Percentiles rank a stretch among this genome's conserved stretches.
phyloP scores from a whole-genome alignment of 2,329 filamentous ascomycete species.

The Talaromyces islandicus region DNA sequence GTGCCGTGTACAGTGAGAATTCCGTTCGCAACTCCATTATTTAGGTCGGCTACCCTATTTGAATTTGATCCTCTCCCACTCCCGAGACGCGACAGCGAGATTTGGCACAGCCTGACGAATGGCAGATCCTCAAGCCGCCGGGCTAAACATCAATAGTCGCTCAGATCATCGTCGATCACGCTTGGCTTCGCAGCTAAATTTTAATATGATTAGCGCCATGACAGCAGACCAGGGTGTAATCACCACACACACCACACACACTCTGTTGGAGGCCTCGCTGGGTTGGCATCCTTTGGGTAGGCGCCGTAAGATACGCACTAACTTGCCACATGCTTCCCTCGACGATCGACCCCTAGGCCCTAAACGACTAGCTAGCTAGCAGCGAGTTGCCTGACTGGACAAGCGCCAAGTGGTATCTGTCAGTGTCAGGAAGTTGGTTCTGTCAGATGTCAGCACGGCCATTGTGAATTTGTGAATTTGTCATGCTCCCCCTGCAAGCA shows the following conservation, averaged over 20 bases:
- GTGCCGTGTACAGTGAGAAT: too few species aligned
- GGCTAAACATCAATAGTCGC: slow-evolving; percentile 11
- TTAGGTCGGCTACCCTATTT: neutral
- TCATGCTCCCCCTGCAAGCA: neutral
- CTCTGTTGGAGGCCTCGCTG: neutral
- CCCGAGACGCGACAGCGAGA: neutral
- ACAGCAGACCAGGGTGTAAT: neutral
- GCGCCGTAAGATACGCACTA: neutral
- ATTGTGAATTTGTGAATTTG: neutral
- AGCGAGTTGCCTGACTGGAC: slow-evolving; percentile 1
- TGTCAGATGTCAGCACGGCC: neutral
- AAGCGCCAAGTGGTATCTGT: neutral
- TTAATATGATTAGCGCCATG: neutral
- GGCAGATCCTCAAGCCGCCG: neutral
- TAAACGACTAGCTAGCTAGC: neutral
- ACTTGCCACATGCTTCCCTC: neutral
- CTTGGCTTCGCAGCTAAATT: neutral
- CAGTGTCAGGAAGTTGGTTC: neutral
- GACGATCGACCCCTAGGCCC: neutral
- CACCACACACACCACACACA: too few species aligned
- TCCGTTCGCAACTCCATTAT: too few species aligned
- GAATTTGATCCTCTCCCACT: neutral
- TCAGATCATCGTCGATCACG: slow-evolving; percentile 10
- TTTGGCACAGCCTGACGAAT: neutral
- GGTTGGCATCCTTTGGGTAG: neutral